Conservation (phyloP, 768 basidiomycete genomes). For the Lentinula guzmanii region DNA sequence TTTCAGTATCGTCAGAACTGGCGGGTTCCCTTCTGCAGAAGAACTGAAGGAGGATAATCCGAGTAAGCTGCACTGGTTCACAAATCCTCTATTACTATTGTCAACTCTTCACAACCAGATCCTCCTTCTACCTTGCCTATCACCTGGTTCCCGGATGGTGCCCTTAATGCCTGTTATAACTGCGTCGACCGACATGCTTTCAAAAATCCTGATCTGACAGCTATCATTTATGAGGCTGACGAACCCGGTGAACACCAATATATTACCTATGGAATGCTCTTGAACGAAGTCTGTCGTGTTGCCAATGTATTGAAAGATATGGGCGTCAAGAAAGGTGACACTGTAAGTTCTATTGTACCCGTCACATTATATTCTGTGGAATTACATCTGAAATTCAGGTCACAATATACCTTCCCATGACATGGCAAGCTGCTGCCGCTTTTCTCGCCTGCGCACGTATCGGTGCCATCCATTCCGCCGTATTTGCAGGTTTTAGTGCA, state of each 20-base stretch:
- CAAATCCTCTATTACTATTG: slow-evolving; percentile 44
- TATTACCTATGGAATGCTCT: slow-evolving; percentile 78
- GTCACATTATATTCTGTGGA: background rate
- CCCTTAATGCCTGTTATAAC: slow-evolving; percentile 91
- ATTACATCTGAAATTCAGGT: slow-evolving; percentile 66
- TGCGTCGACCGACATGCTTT: slow-evolving; percentile 97
- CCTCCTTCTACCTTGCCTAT: slow-evolving; percentile 83
- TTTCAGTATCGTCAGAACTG: background rate
- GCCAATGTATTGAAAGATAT: slow-evolving; percentile 89
- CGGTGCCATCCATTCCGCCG: slow-evolving; percentile 93
- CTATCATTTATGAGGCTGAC: slow-evolving; percentile 98
- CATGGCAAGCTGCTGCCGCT: slow-evolving; percentile 92
- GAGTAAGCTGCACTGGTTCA: background rate
- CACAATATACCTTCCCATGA: slow-evolving; percentile 90
- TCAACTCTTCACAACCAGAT: slow-evolving; percentile 83
- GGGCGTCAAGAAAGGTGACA: slow-evolving; percentile 69
- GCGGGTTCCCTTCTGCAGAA: slow-evolving; percentile 4
- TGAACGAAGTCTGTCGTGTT: slow-evolving; percentile 81
- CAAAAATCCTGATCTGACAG: slow-evolving; percentile 83
- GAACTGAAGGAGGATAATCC: slow-evolving; percentile 2
- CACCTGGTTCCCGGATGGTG: slow-evolving; percentile 95
- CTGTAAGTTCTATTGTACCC: background rate
- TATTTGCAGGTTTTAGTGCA: slow-evolving; percentile 95
- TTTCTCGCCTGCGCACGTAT: slow-evolving; percentile 98
- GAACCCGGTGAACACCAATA: slow-evolving; percentile 78